A percentile compares a stretch with the other conserved stretches of the same genome.
Conservation (phyloP, 2,329 filamentous ascomycete species). For the Aspergillus eucalypticola region DNA sequence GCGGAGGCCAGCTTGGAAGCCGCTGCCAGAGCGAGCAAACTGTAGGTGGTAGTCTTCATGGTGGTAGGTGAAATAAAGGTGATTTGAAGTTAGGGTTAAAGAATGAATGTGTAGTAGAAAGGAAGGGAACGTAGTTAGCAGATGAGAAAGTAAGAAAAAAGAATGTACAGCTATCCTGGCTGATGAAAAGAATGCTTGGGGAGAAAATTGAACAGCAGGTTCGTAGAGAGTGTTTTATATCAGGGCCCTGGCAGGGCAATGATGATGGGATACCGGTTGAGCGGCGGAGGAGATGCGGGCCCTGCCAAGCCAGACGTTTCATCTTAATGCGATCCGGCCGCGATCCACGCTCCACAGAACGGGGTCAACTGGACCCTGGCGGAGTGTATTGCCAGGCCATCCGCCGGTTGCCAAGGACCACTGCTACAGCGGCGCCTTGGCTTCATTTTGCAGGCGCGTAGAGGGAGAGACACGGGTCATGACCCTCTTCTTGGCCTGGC, state of each 20-base stretch:
- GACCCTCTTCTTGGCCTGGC: neutral
- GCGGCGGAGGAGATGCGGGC: neutral
- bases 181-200: neutral
- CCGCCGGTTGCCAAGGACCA: neutral
- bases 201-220: neutral
- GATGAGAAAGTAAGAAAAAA: neutral
- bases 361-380: slow-evolving; percentile 1
- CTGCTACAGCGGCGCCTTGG: slow-evolving; percentile 8
- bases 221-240: slow-evolving; percentile 8
- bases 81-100: slow-evolving; percentile 7
- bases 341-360: neutral
- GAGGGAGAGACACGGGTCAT: neutral
- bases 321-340: slow-evolving; percentile 4
- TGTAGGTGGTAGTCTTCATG: slow-evolving; percentile 23
- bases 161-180: slow-evolving; percentile 5
- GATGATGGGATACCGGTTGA: neutral
- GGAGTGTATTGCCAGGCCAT: neutral
- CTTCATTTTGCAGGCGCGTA: neutral
- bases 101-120: neutral
- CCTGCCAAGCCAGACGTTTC: slow-evolving; percentile 8
- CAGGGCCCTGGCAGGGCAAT: neutral
- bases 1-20: slow-evolving; percentile 22
- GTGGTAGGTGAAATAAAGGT: slow-evolving; percentile 10
- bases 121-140: slow-evolving; percentile 6
- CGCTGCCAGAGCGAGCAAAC: slow-evolving; percentile 28